phyloP scores from a whole-genome alignment of 2,329 filamentous ascomycete species.

The Esteya vermicola region DNA sequence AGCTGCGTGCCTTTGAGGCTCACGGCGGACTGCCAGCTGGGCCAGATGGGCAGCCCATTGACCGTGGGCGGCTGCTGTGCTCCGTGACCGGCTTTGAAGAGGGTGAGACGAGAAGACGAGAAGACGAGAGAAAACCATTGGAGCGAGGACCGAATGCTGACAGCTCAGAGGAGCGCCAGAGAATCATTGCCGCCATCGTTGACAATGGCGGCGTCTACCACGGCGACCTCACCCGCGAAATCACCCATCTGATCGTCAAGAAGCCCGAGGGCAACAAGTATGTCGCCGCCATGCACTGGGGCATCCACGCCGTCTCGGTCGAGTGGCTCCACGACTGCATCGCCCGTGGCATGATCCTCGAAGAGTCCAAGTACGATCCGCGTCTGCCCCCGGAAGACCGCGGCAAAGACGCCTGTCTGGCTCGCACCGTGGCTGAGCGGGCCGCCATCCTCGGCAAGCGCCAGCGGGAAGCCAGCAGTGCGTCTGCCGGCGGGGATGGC shows the following conservation, averaged over 20 bases:
- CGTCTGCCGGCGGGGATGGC: neutral
- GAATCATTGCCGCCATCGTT: slow-evolving; percentile 53
- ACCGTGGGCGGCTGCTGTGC: slow-evolving; percentile 29
- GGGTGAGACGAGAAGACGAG: too few species aligned
- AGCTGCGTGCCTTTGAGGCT: slow-evolving; percentile 47
- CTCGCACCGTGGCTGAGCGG: slow-evolving; percentile 24
- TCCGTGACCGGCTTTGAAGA: slow-evolving; percentile 46
- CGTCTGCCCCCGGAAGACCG: slow-evolving; percentile 53
- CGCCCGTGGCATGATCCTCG: slow-evolving; percentile 76
- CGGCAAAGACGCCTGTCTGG: slow-evolving; percentile 64
- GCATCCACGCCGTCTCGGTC: slow-evolving; percentile 61
- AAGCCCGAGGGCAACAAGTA: slow-evolving; percentile 81
- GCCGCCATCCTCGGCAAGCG: slow-evolving; percentile 43
- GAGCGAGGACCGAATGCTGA: too few species aligned
- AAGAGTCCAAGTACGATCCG: slow-evolving; percentile 76
- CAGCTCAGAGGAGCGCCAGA: slow-evolving; percentile 54
- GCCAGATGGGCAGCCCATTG: slow-evolving; percentile 13
- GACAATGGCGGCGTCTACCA: slow-evolving; percentile 71
- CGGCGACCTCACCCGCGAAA: slow-evolving; percentile 70
- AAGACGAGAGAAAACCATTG: too few species aligned
- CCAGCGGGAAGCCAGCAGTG: slow-evolving; percentile 27
- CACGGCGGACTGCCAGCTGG: slow-evolving; percentile 26
- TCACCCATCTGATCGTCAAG: slow-evolving; percentile 77
- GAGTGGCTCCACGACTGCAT: slow-evolving; percentile 80
- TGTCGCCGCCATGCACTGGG: slow-evolving; percentile 71